Evolutionary conservation across 805 yeast species (phyloP).

Genomic region (Ogataea pignaliae): DNA sequence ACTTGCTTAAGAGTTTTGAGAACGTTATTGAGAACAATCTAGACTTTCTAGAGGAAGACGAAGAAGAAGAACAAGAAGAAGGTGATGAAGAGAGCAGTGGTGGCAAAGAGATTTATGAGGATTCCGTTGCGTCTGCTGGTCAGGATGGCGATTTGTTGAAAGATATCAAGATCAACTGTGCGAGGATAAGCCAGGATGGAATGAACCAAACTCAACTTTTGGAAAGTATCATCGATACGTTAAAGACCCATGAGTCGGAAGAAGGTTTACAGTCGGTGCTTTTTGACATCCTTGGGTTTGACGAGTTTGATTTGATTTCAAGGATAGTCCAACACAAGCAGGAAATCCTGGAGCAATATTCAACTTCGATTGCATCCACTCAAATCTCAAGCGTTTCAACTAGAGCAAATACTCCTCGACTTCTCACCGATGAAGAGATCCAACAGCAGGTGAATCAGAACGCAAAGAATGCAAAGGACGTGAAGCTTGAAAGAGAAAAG

Average conservation of each 20-base stretch:
- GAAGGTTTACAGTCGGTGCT: slow-evolving; percentile 66
- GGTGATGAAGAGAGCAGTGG: slow-evolving; percentile 4
- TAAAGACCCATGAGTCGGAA: slow-evolving; percentile 38
- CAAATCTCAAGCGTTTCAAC: not conserved
- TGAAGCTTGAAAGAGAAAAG: slow-evolving; percentile 41
- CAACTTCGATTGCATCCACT: slow-evolving; percentile 3
- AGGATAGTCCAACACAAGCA: slow-evolving; percentile 47
- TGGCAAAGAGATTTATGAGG: slow-evolving; percentile 3
- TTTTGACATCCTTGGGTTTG: slow-evolving; percentile 81
- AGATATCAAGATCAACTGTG: slow-evolving; percentile 20
- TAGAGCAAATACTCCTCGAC: slow-evolving; percentile 12
- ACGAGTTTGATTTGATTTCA: slow-evolving; percentile 75
- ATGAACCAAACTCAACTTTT: slow-evolving; percentile 19
- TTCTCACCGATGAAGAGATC: slow-evolving; percentile 53
- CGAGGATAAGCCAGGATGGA: slow-evolving; percentile 24
- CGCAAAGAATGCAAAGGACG: slow-evolving; percentile 44
- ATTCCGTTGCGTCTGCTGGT: slow-evolving; percentile 1
- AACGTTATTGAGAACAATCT: slow-evolving; percentile 25
- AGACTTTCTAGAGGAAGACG: slow-evolving; percentile 10
- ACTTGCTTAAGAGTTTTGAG: slow-evolving; percentile 29
- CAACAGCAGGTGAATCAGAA: slow-evolving; percentile 49
- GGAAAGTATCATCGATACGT: slow-evolving; percentile 28
- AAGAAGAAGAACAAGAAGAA: slow-evolving; percentile 13
- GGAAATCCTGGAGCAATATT: slow-evolving; percentile 23
- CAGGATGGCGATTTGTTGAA: slow-evolving; percentile 10